A percentile compares a stretch with the other conserved stretches of the same genome.
Conservation (phyloP, 2,329 filamentous ascomycete genomes). For the Colletotrichum spinosum region DNA sequence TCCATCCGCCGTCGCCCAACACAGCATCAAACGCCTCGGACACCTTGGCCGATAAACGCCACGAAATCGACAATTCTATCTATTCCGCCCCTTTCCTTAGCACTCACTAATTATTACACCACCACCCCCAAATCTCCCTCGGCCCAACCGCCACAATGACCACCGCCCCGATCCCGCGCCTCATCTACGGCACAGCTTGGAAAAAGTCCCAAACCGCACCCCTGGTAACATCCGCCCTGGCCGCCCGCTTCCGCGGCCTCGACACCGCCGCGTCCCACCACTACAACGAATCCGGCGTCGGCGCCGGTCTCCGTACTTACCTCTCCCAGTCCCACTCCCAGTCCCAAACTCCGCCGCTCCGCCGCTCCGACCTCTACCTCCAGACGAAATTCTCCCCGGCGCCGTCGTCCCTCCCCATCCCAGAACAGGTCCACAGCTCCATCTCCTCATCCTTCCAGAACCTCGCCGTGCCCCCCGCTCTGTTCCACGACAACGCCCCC, state of each 20-base stretch:
- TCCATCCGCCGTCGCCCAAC: too few species aligned
- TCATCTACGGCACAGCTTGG: conserved; percentile 88
- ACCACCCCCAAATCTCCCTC: neutral
- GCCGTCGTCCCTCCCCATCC: conserved; percentile 59
- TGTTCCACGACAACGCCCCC: conserved; percentile 10
- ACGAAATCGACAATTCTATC: too few species aligned
- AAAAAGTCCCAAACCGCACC: conserved; percentile 76
- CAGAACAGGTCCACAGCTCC: conserved; percentile 74
- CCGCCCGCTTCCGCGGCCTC: conserved; percentile 76
- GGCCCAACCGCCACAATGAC: conserved; percentile 6
- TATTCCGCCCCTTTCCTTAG: too few species aligned
- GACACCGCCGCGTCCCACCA: conserved; percentile 84
- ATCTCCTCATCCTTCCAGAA: conserved; percentile 75
- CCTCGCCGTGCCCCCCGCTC: conserved; percentile 56
- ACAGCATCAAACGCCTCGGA: too few species aligned
- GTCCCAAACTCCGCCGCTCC: conserved; percentile 48
- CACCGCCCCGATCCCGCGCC: conserved; percentile 56
- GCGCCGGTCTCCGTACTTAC: conserved; percentile 67
- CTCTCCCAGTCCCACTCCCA: conserved; percentile 32
- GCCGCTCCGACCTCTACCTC: conserved; percentile 57
- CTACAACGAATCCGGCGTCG: conserved; percentile 80
- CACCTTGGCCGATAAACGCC: too few species aligned
- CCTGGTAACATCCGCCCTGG: conserved; percentile 76
- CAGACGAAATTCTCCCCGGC: conserved; percentile 79
- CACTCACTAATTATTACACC: too few species aligned